These are phyloP conservation scores for Xylariales sp. DNA, from an alignment of 2,329 filamentous ascomycete species.

Conservation along the genomic window DNA sequence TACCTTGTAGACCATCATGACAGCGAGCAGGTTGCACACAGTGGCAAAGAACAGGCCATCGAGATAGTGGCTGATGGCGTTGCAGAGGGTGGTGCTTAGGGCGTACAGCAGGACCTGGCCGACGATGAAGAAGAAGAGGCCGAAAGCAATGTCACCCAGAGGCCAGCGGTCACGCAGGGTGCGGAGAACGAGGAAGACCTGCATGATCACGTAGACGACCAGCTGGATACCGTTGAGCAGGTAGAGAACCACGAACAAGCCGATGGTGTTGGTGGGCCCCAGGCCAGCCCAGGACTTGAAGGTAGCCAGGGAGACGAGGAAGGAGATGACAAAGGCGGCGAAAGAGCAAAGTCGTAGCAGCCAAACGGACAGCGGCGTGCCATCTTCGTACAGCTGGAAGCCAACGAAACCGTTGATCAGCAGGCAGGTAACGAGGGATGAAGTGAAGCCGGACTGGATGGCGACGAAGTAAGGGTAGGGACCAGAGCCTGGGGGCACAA, in stretches of 20 bases:
- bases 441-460: conserved; percentile 78
- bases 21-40: conserved; percentile 84
- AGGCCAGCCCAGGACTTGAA: conserved; percentile 91
- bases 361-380: conserved; percentile 91
- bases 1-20: conserved; percentile 99
- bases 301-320: conserved; percentile 82
- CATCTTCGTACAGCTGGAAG: conserved; percentile 97
- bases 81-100: conserved; percentile 81
- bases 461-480: conserved; percentile 91
- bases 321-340: conserved; percentile 79
- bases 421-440: conserved; percentile 81
- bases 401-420: conserved; percentile 97
- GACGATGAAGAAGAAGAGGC: conserved; percentile 83
- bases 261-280: conserved; percentile 78
- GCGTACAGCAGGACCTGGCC: conserved; percentile 93
- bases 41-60: conserved; percentile 95
- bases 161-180: conserved; percentile 96
- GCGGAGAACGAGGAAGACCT: conserved; percentile 80
- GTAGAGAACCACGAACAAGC: conserved; percentile 88
- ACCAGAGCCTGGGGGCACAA: conserved; percentile 75
- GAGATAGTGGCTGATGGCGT: conserved; percentile 81
- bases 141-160: conserved; percentile 85
- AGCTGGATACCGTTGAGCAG: conserved; percentile 85
- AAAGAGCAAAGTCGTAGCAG: conserved; percentile 75
- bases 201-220: conserved; percentile 80